Evolutionary conservation across 2,329 filamentous ascomycete species (phyloP), one percentile per base, ranked within the genome.

Genomic region (Chalara sp.): DNA sequence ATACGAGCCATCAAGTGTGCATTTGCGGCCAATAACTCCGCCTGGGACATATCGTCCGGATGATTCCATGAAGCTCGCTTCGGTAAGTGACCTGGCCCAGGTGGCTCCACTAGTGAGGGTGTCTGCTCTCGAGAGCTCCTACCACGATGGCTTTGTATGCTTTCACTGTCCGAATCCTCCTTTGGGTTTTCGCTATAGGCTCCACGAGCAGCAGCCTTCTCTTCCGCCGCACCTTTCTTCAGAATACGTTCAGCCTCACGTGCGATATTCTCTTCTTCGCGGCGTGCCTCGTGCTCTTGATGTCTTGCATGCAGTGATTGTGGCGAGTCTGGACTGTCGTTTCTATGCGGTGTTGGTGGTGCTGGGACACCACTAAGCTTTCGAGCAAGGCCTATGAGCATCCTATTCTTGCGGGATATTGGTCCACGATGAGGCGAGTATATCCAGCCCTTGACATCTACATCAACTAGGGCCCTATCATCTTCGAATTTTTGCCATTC

Each of bases 371-470:
- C 93, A 60, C 90, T 95, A 41, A 99, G 72, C 61, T 93, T 86
- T 48, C 91, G 79, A 11, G 92, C 92, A 29, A 97, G 75, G 0
- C 91, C 89, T 49, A 99, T 82, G 61, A 96, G 75, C 54, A 97
- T 75, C 37, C 93, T 80, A 62, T 96, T 95, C 62, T 89, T 89
- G 59, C 91, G 80, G 30, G 81, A 92, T 79, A 96, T 83, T 4
- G 89, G 90, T 0, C 89, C 90, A 58, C 78, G 79, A 62, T 92
- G 88, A 13, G 92, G 92, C 39, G 83, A 82, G 67, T 96, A 99
- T 47, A 97, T 80, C 93, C 95, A 99, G 11, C 93, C 93, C 59
- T 92, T 80, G 29, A 99, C 89, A 66, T 99, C 92, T 5, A 97
- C 89, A 64, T 97, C 92, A 1, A 96, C 87, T 4, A 96, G 75